Base-by-base conservation (phyloP, 2,329 filamentous ascomycete species). In the Phialocephala sp. region DNA sequence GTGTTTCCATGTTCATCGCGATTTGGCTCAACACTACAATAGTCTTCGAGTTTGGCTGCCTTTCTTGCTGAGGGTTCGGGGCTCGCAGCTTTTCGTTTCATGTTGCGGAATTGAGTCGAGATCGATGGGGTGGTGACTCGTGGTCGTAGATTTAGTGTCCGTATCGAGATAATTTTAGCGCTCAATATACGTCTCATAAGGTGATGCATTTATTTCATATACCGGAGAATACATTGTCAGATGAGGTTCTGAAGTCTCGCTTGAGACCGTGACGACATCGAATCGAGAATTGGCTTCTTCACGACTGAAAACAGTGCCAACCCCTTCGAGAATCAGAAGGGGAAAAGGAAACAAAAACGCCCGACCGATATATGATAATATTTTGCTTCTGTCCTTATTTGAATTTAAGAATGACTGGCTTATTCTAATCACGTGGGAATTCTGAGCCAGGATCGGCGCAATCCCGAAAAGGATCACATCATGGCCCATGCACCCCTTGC, bases 41-140 rank as follows among this genome's bases (percentile, higher is more conserved):
- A 74, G 47, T 71, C 72, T 35, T 69, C 69, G 6, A 73, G 24
- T 60, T 72, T 74, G 22, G 57, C 39, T 59, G 57, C 12, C n/a
- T 59, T 59, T 59, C 41, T 59, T n/a, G 39, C 22, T 6, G 41
- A 32, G 1, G 41, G 57, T 24, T 59, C 57, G n/a, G 57, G 57
- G 9, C 39, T 59, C 11, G 24, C 24, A 14, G 62, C 62, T 45
- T 64, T 64, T 2, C 62, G 62, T 47, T 64, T 64, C 62, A 64
- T 64, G 14, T 14, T 55, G 45, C 62, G 62, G 32, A 60, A 2
- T 24, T 59, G 57, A 36, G 18, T 14, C 5, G 36, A 59, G 15
- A n/a, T 36, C 47, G 57, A n/a, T 4, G 50, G 11, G 8, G 24
- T 35, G 24, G 24, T 4, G 5, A 54, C 18, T 35, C 22, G 8